A percentile compares a stretch with the other conserved stretches of the same genome.
Conservation (phyloP, 2,329 filamentous ascomycete genomes). For the Lasiodiplodia hormozganensis region DNA sequence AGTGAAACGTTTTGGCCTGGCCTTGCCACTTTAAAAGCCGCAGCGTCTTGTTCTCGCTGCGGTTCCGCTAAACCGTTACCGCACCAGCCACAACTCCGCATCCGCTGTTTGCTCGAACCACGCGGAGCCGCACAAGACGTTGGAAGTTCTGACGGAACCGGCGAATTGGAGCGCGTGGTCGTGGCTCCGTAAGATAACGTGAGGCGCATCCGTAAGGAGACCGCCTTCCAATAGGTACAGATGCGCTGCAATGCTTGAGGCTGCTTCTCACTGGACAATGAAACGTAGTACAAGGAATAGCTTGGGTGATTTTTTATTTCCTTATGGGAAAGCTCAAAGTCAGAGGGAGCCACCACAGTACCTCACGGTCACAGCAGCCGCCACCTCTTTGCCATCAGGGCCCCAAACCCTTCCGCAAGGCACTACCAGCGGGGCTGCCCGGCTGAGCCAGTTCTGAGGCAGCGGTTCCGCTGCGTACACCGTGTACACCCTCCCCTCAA, state of each 20-base stretch:
- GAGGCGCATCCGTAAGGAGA: not conserved
- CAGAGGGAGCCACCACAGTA: not conserved
- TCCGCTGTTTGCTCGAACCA: not conserved
- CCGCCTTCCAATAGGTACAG: not conserved
- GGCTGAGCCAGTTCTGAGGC: conserved; percentile 9
- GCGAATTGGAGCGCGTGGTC: not conserved
- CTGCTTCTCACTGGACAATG: not conserved
- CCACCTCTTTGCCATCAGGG: conserved; percentile 23
- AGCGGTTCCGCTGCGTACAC: conserved; percentile 8
- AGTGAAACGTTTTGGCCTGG: not conserved
- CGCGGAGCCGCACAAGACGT: not conserved
- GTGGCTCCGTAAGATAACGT: not conserved
- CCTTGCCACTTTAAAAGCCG: not conserved
- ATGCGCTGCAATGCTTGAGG: not conserved
- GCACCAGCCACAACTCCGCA: not conserved
- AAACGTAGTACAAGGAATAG: not conserved
- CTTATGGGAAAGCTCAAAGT: not conserved
- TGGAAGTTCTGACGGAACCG: not conserved
- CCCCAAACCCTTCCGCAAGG: conserved; percentile 31
- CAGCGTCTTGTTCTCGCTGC: not conserved
- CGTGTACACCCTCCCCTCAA: conserved; percentile 1
- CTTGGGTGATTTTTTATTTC: not conserved
- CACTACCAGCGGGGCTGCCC: conserved; percentile 17
- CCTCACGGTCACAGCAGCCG: conserved; percentile 22
- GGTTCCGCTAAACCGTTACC: not conserved